Conservation (phyloP, 768 basidiomycete genomes). For the Termitomyces heimii region DNA sequence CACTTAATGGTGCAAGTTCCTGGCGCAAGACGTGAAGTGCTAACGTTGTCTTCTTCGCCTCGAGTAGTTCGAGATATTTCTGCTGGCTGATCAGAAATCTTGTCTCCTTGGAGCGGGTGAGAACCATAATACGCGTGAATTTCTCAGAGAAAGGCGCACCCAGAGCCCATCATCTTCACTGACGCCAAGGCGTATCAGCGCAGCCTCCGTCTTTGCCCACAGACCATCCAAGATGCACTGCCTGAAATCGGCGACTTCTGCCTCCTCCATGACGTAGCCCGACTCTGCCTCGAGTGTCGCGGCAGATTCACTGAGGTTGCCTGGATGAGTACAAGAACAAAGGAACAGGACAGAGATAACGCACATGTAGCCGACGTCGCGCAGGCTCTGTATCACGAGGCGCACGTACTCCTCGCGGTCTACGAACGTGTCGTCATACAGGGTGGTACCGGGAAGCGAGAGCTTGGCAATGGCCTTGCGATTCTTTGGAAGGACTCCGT, state of each 20-base stretch:
- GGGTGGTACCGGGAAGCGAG: constrained; percentile 60
- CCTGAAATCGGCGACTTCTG: constrained; percentile 75
- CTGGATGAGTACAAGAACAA: constrained; percentile 1
- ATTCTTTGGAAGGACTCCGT: constrained; percentile 44
- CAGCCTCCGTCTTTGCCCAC: constrained; percentile 74
- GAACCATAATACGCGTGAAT: neutral
- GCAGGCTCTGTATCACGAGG: constrained; percentile 80
- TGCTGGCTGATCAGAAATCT: constrained; percentile 88
- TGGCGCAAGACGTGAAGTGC: constrained; percentile 84
- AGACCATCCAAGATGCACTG: constrained; percentile 71
- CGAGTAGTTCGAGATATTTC: constrained; percentile 92
- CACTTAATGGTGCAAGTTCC: constrained; percentile 80
- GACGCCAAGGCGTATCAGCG: constrained; percentile 65
- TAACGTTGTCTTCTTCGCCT: constrained; percentile 69
- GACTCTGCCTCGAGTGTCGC: constrained; percentile 89
- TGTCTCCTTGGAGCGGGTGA: constrained; percentile 48
- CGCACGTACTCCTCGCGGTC: constrained; percentile 90
- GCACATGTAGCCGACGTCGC: constrained; percentile 80
- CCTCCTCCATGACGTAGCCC: constrained; percentile 78
- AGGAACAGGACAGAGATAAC: constrained; percentile 20
- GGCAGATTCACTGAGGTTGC: constrained; percentile 68
- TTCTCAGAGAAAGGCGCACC: constrained; percentile 38
- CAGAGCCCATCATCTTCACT: constrained; percentile 60
- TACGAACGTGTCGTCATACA: constrained; percentile 75
- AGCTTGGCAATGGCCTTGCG: constrained; percentile 54